Evolutionary conservation across 2,329 filamentous ascomycete genomes (phyloP).

Genomic region (Rhynchosporium graminicola): DNA sequence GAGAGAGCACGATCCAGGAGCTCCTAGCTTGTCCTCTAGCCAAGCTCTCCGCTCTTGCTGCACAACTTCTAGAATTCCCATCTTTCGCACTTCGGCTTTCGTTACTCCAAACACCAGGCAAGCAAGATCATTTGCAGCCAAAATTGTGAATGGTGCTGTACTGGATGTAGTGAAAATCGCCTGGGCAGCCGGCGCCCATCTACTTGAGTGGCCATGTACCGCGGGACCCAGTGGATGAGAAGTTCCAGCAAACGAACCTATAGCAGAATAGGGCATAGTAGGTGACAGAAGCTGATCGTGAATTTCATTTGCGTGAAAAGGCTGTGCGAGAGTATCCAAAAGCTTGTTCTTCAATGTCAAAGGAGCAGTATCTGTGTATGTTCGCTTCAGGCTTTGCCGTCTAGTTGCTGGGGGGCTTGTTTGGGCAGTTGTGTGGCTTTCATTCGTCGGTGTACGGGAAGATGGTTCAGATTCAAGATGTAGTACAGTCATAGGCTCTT

Average conservation of each 20-base stretch:
- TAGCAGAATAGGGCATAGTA: slow-evolving; percentile 42
- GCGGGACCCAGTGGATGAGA: slow-evolving; percentile 50
- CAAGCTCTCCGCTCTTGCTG: slow-evolving; percentile 85
- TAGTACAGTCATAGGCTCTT: slow-evolving; percentile 28
- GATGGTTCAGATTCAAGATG: slow-evolving; percentile 49
- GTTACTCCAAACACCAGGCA: slow-evolving; percentile 99
- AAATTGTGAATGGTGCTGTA: slow-evolving; percentile 88
- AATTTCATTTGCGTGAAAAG: slow-evolving; percentile 49
- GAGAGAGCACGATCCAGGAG: slow-evolving; percentile 54
- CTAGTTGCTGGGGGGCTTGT: slow-evolving; percentile 58
- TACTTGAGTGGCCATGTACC: slow-evolving; percentile 84
- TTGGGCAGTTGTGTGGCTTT: slow-evolving; percentile 53
- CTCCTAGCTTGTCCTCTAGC: slow-evolving; percentile 81
- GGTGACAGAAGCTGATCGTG: slow-evolving; percentile 46
- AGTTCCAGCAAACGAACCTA: slow-evolving; percentile 38
- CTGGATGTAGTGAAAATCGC: slow-evolving; percentile 97
- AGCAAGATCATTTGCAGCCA: slow-evolving; percentile 93
- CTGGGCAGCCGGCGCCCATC: slow-evolving; percentile 88
- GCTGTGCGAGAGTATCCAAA: slow-evolving; percentile 81
- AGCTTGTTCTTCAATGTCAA: slow-evolving; percentile 78
- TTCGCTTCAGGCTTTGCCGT: slow-evolving; percentile 75
- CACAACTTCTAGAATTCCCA: slow-evolving; percentile 94
- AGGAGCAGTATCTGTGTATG: slow-evolving; percentile 79
- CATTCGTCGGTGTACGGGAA: slow-evolving; percentile 56
- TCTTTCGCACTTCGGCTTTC: slow-evolving; percentile 88